Evolutionary conservation across 352 stramenopile genomes (phyloP), one percentile per base, ranked within the genome.

Genomic region (Sclerospora graminicola): DNA sequence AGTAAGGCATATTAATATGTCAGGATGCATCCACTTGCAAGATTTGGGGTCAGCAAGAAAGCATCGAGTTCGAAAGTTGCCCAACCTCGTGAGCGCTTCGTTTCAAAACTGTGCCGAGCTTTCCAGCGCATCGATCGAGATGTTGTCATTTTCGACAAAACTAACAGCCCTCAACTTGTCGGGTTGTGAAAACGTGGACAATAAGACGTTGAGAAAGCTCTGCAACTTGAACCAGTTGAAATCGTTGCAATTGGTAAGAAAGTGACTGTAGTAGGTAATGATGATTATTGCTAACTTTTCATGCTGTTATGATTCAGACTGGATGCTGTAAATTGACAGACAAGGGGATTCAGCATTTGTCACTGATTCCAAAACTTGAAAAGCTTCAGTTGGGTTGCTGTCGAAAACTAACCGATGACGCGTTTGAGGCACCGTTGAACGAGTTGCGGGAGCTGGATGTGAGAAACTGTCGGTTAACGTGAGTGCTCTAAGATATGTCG

Each of bases 351-450:
- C 66, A 75, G 19, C 57, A 65, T 14, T 40, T 87, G 13, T 45
- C 35, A 3, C 57, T 54, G 13, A 49, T 89, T 11, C 48, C 44
- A n/a, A 47, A 63, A 31, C 43, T 89, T 15, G 58, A 80, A 43
- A 76, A 63, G 27, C 46, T 89, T 19, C 48, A 66, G 40, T 40
- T 87, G n/a, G 63, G 54, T 45, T 68, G 66, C 6, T 89, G 78
- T 47, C 36, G 43, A 18, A 65, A 69, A 40, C 32, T 89, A 5
- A 82, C 66, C 0, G 59, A 84, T 30, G 49, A 55, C 11, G 60
- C 62, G 7, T 66, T 87, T 35, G 61, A 58, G 2, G 20, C 42
- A 10, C 52, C 53, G 13, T 82, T 77, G 34, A 51, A 61, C 1
- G 41, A 49, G 5, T 46, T 89, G 33, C 41, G 43, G 0, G 54